These are phyloP conservation scores for Chondrus crispus DNA, from an alignment of 23 red algal genomes.

Conservation along the genomic window DNA sequence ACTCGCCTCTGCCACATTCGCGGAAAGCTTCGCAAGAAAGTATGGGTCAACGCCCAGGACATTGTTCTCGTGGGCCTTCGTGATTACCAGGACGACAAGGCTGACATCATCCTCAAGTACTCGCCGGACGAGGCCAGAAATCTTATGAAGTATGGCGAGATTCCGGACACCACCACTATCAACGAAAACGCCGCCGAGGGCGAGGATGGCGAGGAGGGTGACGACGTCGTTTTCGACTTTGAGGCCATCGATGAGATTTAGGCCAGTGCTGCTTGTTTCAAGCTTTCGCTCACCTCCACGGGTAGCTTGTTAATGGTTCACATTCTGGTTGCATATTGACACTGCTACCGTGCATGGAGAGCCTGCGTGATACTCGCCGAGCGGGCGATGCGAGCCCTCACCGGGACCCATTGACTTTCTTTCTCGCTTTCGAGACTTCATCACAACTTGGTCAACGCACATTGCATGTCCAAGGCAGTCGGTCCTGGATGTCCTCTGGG, in stretches of 20 bases:
- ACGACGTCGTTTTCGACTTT: conserved; percentile 95
- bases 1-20: conserved; percentile 96
- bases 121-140: conserved; percentile 89
- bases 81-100: conserved; percentile 98
- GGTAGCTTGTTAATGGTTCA: no score
- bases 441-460: no score
- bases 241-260: conserved; percentile 94
- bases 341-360: no score
- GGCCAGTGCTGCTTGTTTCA: no score
- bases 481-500: no score
- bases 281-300: no score
- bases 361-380: no score
- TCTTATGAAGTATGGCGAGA: conserved; percentile 92
- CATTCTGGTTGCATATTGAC: no score
- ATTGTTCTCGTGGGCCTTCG: conserved; percentile 97
- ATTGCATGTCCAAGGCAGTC: no score
- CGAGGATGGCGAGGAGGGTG: conserved; percentile 70
- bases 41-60: conserved; percentile 96
- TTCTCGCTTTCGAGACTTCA: no score
- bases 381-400: no score
- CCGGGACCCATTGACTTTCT: no score
- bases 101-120: conserved; percentile 98
- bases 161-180: conserved; percentile 91
- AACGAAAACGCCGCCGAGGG: conserved; percentile 71
- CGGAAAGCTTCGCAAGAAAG: conserved; percentile 98